A percentile compares a stretch with the other conserved stretches of the same genome.
phyloP scores from a whole-genome alignment of 495 filamentous ascomycete genomes.

The Penicillium cosmopolitanum region DNA sequence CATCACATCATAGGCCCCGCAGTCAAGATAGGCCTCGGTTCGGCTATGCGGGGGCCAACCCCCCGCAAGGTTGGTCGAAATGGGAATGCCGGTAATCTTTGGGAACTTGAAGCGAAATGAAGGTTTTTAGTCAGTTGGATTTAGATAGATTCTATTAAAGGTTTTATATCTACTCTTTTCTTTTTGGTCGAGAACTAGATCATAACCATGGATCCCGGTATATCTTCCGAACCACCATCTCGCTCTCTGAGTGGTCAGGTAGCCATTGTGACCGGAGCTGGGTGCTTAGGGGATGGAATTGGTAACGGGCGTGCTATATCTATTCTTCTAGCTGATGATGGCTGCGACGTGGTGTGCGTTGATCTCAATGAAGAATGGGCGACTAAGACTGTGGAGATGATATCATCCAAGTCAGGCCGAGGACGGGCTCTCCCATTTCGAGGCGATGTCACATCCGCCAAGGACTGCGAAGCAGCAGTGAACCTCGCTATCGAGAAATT shows the following conservation, averaged over 20 bases:
- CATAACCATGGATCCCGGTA: slow-evolving; percentile 24
- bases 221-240: slow-evolving; percentile 27
- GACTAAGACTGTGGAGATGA: slow-evolving; percentile 51
- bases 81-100: slow-evolving; percentile 10
- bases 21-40: slow-evolving; percentile 26
- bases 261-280: slow-evolving; percentile 64
- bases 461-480: slow-evolving; percentile 49
- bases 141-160: not conserved
- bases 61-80: slow-evolving; percentile 22
- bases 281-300: slow-evolving; percentile 54
- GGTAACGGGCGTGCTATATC: slow-evolving; percentile 63
- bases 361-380: slow-evolving; percentile 54
- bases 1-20: slow-evolving; percentile 4
- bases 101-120: not conserved
- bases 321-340: slow-evolving; percentile 59
- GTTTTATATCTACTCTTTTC: not conserved
- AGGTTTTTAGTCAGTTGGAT: too few species aligned
- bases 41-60: slow-evolving; percentile 13
- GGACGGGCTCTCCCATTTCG: slow-evolving; percentile 41
- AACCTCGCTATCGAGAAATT: slow-evolving; percentile 41
- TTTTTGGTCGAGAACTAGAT: slow-evolving; percentile 3
- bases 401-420: slow-evolving; percentile 31
- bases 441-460: slow-evolving; percentile 53
- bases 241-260: slow-evolving; percentile 47
- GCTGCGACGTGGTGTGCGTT: slow-evolving; percentile 56